Conservation (phyloP, 2,329 filamentous ascomycete genomes). For the Chalaropsis thielavioides region DNA sequence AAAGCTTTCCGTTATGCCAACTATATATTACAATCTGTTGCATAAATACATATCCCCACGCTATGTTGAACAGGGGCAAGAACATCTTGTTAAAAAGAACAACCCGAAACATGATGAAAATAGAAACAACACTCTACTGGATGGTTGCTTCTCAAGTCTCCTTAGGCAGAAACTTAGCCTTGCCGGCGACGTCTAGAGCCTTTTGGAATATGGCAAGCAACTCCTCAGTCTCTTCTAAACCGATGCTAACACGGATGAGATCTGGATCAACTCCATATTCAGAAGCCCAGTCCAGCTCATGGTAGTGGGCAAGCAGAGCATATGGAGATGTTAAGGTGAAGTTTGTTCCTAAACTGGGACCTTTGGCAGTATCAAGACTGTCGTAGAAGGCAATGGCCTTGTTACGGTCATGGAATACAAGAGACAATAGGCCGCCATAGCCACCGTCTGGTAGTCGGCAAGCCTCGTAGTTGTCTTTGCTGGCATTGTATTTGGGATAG, state of each 20-base stretch:
- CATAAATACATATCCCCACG: neutral
- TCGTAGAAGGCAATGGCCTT: conserved; percentile 78
- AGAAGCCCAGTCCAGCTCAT: conserved; percentile 80
- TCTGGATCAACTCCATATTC: conserved; percentile 68
- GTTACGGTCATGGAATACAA: conserved; percentile 56
- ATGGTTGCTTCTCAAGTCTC: neutral
- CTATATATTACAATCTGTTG: conserved; percentile 1
- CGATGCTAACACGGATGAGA: conserved; percentile 76
- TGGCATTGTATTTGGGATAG: conserved; percentile 69
- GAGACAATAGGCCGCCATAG: conserved; percentile 79
- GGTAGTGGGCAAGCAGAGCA: conserved; percentile 79
- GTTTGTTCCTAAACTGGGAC: conserved; percentile 88
- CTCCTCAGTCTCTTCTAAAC: conserved; percentile 61
- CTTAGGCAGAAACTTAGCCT: neutral
- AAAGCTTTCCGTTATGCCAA: neutral
- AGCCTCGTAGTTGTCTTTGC: conserved; percentile 59
- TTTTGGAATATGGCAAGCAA: conserved; percentile 48
- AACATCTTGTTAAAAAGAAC: neutral
- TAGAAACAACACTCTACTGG: neutral
- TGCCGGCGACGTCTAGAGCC: conserved; percentile 46
- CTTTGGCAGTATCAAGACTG: conserved; percentile 73
- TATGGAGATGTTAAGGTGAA: conserved; percentile 90
- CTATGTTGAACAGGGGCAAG: conserved; percentile 3
- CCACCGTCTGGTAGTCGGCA: conserved; percentile 61
- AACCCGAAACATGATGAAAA: neutral